Base-by-base conservation (phyloP, 1,284 basidiomycete species). In the Athelia sp. region DNA sequence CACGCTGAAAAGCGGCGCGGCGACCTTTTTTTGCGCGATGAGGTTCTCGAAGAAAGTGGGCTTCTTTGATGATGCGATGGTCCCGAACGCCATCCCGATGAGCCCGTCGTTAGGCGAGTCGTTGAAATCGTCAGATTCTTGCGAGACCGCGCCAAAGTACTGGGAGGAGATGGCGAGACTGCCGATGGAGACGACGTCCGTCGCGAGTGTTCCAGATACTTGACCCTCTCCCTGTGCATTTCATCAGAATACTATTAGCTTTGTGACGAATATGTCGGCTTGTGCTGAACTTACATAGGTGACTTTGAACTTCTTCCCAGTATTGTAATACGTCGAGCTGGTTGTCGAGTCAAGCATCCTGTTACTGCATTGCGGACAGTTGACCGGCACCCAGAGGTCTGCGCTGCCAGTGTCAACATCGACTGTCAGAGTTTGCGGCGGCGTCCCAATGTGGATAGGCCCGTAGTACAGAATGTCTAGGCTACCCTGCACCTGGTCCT, bases 21-120 rank as follows among this genome's bases (percentile, higher is more conserved):
- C 56, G 17, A 86, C 54, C 50, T 70, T 64, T 29, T 67, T 64
- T 49, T 67, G 58, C 9, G 56, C 54, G 24, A 84, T 73, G 43
- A 86, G 61, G 54, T 78, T 84, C 60, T 87, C 84, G 54, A 85
- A 81, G 53, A 83, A 73, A 0, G 84, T 84, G 6, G 75, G 70
- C 48, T 70, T 50, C 13, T 58, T 60, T 0, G 68, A 73, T 44
- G 59, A 61, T 6, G 80, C 64, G 52, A 84, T 81, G 17, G 71
- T 67, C 23, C 77, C 65, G 53, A 83, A 87, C 10, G 76, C 82
- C 50, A 84, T 62, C 2, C 82, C 84, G 13, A 80, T 59, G 17
- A 84, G 67, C 2, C 83, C 83, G 46, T 73, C 73, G 52, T 69
- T 76, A 3, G 78, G 75, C 26, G 69, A 65, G 19, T 58, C 55